Evolutionary conservation across 2,329 filamentous ascomycete species (phyloP).

Genomic region (Bimuria novae-zelandiae): DNA sequence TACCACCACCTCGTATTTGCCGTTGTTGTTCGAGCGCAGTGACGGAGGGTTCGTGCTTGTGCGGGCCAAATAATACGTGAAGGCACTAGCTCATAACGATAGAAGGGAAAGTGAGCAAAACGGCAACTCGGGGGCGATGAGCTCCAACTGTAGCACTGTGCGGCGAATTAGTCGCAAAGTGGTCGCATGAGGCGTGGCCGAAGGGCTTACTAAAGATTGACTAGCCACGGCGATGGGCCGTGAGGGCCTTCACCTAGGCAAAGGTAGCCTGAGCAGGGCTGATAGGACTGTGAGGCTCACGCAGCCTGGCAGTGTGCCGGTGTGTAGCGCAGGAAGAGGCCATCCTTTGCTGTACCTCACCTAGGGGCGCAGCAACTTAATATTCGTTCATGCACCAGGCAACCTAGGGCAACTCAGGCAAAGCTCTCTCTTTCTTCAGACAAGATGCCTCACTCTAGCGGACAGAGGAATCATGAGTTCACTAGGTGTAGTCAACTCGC

Average conservation of each 20-base stretch:
- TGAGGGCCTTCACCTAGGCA: constrained; percentile 5
- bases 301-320: constrained; percentile 10
- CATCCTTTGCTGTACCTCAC: not conserved
- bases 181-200: not conserved
- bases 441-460: not conserved
- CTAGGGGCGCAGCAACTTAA: constrained; percentile 17
- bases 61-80: constrained; percentile 1
- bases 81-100: not conserved
- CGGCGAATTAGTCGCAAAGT: constrained; percentile 2
- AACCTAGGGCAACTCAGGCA: not conserved
- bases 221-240: not conserved
- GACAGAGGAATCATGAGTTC: not conserved
- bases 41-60: not conserved
- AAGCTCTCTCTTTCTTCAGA: not conserved
- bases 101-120: not conserved
- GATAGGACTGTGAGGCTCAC: not conserved
- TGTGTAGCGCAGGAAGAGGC: constrained; percentile 8
- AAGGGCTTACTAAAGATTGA: constrained; percentile 10
- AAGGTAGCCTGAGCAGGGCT: not conserved
- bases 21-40: not conserved
- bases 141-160: not conserved
- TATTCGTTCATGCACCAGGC: constrained; percentile 5
- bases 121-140: not conserved
- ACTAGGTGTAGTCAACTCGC: not conserved
- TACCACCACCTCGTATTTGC: constrained; percentile 3